Evolutionary conservation across 306 rosid genomes (phyloP).

Genomic region (Gleditsia sinensis): DNA sequence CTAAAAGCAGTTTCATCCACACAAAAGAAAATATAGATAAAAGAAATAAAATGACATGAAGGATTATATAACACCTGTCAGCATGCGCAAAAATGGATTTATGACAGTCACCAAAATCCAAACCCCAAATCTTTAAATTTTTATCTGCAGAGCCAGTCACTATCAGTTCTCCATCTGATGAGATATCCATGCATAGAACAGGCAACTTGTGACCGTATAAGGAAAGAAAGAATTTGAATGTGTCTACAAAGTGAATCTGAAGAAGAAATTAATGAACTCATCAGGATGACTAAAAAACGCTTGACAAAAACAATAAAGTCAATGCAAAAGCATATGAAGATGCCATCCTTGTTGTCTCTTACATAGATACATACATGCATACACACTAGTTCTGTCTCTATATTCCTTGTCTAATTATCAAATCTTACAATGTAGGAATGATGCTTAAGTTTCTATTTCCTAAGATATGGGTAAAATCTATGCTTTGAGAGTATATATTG

Average conservation of each 20-base stretch:
- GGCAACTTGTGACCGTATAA: constrained; percentile 94
- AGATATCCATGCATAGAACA: constrained; percentile 93
- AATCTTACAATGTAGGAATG: neutral
- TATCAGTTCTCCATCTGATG: constrained; percentile 90
- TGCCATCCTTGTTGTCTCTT: too few species aligned
- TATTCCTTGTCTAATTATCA: neutral
- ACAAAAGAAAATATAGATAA: neutral
- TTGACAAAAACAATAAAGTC: neutral
- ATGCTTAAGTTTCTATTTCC: neutral
- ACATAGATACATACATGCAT: too few species aligned
- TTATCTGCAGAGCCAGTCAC: constrained; percentile 97
- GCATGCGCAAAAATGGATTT: constrained; percentile 91
- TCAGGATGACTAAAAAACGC: constrained; percentile 24
- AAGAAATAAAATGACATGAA: neutral
- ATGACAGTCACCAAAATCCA: constrained; percentile 95
- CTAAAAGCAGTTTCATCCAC: constrained; percentile 6
- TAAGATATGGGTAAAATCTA: neutral
- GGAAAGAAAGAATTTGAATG: constrained; percentile 78
- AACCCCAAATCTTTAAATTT: constrained; percentile 96
- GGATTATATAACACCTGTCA: constrained; percentile 65
- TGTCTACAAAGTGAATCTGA: constrained; percentile 79
- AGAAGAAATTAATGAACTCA: constrained; percentile 29
- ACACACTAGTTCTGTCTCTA: too few species aligned
- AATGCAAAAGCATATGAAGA: too few species aligned
- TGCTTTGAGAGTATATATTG: neutral